Base-by-base conservation (phyloP, 2,329 filamentous ascomycete genomes). In the Paraphoma chrysanthemicola region DNA sequence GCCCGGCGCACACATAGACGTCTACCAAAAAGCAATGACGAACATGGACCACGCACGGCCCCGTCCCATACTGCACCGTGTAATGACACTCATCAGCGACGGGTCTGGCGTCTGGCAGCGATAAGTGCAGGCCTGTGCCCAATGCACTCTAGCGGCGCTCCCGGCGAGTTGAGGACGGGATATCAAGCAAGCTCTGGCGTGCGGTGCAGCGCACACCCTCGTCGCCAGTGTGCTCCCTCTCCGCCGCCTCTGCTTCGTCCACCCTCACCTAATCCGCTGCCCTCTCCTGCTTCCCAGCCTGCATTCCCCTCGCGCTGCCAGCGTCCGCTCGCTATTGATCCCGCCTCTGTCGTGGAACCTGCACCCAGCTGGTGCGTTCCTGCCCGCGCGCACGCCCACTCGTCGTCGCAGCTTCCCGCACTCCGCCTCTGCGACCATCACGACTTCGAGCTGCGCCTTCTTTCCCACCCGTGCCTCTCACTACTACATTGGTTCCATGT, bases 401-500 rank as follows among this genome's bases (percentile, higher is more conserved):
- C 57, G 58, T 53, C 60, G 51, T 55, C 44, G 50, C 43, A 38
- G 43, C 33, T 44, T 56, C 57, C 61, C 54, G 53, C 44, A 56
- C 45, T 58, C 57, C 55, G 46, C 47, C 54, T 45, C 54, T 46
- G 53, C 60, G 41, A 49, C 56, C 42, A 39, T 47, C 14, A 52
- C 61, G 28, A 50, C 52, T 49, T 23, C 50, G 23, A 41, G 16
- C 38, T 18, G 54, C 47, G 51, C 51, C 48, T 42, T 56, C 53
- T 57, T 53, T 44, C 50, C 61, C 46, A 51, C 55, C 47, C 54
- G 46, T 60, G 62, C 64, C 66, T 67, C 63, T 68, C 69, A 69
- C 70, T 68, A 67, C 63, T 67, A 52, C 67, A 41, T 52, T 60
- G 62, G 64, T 62, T 67, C 51, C 72, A 74, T 71, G 68, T 68